Percentiles rank a stretch among this genome's conserved stretches.
Conservation (phyloP, 192 early-diverging fungal species). For the Mortierella alpina region DNA sequence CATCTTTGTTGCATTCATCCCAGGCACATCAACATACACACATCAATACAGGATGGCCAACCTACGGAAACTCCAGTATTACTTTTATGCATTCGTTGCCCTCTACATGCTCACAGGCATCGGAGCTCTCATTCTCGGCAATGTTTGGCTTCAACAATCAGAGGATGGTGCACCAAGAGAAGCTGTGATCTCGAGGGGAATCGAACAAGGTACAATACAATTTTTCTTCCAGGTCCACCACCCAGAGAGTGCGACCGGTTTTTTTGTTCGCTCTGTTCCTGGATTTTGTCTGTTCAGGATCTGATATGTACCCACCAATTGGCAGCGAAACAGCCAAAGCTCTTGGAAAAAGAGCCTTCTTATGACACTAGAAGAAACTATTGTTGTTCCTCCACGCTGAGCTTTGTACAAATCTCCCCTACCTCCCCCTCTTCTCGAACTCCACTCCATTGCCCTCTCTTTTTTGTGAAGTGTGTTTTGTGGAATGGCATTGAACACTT, state of each 20-base stretch:
- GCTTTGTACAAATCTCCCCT: too few species aligned
- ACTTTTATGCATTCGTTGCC: conserved; percentile 18
- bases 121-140: conserved; percentile 36
- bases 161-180: conserved; percentile 34
- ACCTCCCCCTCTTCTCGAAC: not conserved
- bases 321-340: too few species aligned
- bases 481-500: not conserved
- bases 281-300: too few species aligned
- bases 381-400: too few species aligned
- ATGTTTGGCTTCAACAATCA: conserved; percentile 27
- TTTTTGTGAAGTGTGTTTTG: not conserved
- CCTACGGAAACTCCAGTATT: conserved; percentile 29
- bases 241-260: not conserved
- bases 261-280: not conserved
- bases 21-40: not conserved
- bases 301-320: not conserved
- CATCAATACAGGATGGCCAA: conserved; percentile 8
- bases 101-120: conserved; percentile 36
- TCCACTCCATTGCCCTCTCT: not conserved
- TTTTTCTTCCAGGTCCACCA: not conserved
- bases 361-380: too few species aligned
- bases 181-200: conserved; percentile 39
- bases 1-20: not conserved
- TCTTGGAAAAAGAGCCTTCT: too few species aligned
- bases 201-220: conserved; percentile 30